Evolutionary conservation across 495 filamentous ascomycete species (phyloP), one percentile per base, ranked within the genome.

Genomic region (Aspergillus nidulans): DNA sequence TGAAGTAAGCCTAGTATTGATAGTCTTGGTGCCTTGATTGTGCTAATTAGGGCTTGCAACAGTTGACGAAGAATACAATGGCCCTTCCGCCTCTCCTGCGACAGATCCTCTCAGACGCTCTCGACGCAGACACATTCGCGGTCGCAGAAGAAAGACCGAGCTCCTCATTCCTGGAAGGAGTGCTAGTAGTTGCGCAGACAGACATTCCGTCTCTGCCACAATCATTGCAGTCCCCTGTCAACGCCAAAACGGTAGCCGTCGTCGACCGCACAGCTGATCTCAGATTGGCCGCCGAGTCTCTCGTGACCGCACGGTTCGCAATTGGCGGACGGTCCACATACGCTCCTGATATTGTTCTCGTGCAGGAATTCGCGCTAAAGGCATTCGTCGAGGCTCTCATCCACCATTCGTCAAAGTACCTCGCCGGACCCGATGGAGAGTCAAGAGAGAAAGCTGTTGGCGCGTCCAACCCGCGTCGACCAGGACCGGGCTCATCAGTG

Each of bases 361-460:
- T 84, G 20, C 77, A 84, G 49, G 79, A 83, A 58, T 83, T 76
- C 55, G 70, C 67, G 5, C 79, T 79, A 69, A 70, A 77, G 49
- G 62, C 66, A 0, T 81, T 83, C 46, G 55, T 78, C 0, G 69
- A 77, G 44, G 70, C 75, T 1, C 69, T 74, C 4, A 64, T 77
- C 15, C 59, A 67, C 16, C 66, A 69, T 15, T 56, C 68, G 0
- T 71, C 69, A 1, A 65, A 57, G 24, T 72, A 71, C 52, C 60
- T 73, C 13, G 63, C 63, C 12, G 64, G 65, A 6, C 63, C 66
- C 30, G 64, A 64, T 41, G 69, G 63, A 1, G 66, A 66, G 24
- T 58, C 50, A 1, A 52, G 64, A 45, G 53, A 64, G 45, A 44
- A 42, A 3, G 13, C 52, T 1, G 19, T 12, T 12, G n/a, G n/a